A percentile compares a stretch with the other conserved stretches of the same genome.
phyloP scores from a whole-genome alignment of 1,284 basidiomycete genomes.

The Pisolithus thermaeus region DNA sequence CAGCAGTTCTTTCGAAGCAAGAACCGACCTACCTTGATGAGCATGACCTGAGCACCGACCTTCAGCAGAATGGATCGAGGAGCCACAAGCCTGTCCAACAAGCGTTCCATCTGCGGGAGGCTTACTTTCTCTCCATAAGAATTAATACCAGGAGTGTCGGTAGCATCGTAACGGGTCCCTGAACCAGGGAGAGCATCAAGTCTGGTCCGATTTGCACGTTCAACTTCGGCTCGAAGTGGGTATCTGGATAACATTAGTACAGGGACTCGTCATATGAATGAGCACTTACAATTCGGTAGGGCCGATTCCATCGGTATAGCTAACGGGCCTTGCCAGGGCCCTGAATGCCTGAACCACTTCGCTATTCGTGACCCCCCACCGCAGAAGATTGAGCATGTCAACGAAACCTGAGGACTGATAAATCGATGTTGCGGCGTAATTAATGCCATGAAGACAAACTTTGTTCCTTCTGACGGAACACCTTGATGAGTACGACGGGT shows the following conservation, averaged over 20 bases:
- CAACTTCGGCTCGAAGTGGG: constrained; percentile 26
- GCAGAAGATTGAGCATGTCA: constrained; percentile 88
- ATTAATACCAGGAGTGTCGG: constrained; percentile 20
- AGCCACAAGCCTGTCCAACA: constrained; percentile 24
- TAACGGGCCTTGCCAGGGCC: constrained; percentile 52
- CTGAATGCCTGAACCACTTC: constrained; percentile 53
- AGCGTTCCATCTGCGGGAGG: constrained; percentile 21
- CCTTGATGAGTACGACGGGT: constrained; percentile 84
- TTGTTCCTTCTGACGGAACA: constrained; percentile 76
- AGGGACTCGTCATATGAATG: background rate
- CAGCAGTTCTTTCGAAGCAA: background rate
- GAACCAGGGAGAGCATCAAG: constrained; percentile 21
- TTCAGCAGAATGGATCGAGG: constrained; percentile 22
- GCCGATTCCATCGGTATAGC: constrained; percentile 67
- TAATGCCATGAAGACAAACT: constrained; percentile 32
- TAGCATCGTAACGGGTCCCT: constrained; percentile 16
- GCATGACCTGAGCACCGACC: constrained; percentile 54
- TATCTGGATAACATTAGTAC: constrained; percentile 16
- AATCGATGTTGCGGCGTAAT: background rate
- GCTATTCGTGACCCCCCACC: constrained; percentile 60
- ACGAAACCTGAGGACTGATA: constrained; percentile 60
- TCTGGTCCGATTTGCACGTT: constrained; percentile 26
- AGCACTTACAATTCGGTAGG: constrained; percentile 72
- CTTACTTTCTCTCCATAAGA: constrained; percentile 21
- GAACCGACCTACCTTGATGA: constrained; percentile 55